Evolutionary conservation across 495 filamentous ascomycete genomes (phyloP), one percentile per base, ranked within the genome.

Genomic region (Hypoxylon perforatum): DNA sequence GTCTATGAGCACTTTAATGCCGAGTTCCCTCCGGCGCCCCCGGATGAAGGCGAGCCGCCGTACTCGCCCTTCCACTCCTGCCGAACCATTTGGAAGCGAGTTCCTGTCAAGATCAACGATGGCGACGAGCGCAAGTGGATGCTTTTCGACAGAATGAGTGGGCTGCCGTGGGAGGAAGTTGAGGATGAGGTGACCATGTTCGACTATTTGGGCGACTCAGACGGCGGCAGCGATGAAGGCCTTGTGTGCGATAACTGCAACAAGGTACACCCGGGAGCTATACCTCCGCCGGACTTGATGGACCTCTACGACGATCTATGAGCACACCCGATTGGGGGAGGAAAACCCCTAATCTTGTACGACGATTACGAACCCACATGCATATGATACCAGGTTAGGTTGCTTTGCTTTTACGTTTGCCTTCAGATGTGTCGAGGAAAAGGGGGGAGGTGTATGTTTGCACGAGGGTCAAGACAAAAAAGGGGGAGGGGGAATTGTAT

Each of bases 21-120:
- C 23, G 69, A 69, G 5, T 74, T 77, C 35, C 67, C 73, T 3
- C 55, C 76, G 4, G 75, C 73, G 2, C 78, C 81, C 30, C 41
- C 71, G 22, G 79, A 80, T 23, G 75, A 76, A 42, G 80, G 77
- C 18, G 67, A 77, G 19, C 71, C 73, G 17, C 81, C 80, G 1
- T 66, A 61, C 48, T 80, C 80, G 3, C 51, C 17, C 3, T 80
- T 65, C 62, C 70, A 74, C 28, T 61, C 72, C 8, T 76, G 77
- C 2, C 65, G 65, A 18, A 82, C 80, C 2, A 71, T 84, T 18
- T 83, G 78, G 76, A 84, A 83, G 71, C 75, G 72, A 8, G 74
- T 80, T 1, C 76, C 78, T 0, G 18, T 72, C 2, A 63, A 39
- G 8, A 75, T 76, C 18, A 71, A 77, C n/a, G 57, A 46, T 11